Percentiles rank a stretch among this genome's conserved stretches.
phyloP scores from a whole-genome alignment of 257 asterid species.

The Voacanga thouarsii region DNA sequence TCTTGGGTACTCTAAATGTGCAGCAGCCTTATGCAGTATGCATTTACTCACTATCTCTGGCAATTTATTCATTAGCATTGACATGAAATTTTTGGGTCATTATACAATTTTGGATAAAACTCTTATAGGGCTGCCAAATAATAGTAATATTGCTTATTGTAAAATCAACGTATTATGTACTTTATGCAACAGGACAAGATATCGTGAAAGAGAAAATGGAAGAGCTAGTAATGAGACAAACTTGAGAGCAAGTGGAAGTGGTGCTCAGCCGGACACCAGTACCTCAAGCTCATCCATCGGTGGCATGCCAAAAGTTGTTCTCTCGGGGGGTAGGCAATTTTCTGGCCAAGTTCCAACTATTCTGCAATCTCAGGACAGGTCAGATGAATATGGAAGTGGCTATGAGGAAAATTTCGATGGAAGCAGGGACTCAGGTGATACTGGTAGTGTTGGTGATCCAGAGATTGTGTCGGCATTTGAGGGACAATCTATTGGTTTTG shows the following conservation, averaged over 20 bases:
- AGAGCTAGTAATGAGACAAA: slow-evolving; percentile 54
- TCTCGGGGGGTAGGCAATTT: slow-evolving; percentile 59
- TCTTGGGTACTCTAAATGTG: neutral
- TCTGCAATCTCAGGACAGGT: slow-evolving; percentile 73
- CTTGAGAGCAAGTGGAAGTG: slow-evolving; percentile 52
- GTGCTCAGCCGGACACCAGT: slow-evolving; percentile 37
- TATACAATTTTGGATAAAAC: neutral
- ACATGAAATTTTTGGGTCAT: neutral
- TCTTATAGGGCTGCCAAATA: neutral
- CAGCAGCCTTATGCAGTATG: neutral
- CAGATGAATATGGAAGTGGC: slow-evolving; percentile 75
- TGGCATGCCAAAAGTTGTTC: slow-evolving; percentile 40
- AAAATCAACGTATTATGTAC: neutral
- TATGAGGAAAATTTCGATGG: slow-evolving; percentile 84
- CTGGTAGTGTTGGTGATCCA: slow-evolving; percentile 83
- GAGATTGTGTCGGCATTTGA: slow-evolving; percentile 64
- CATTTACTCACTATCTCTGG: neutral
- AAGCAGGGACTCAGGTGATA: slow-evolving; percentile 77
- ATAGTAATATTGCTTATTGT: neutral
- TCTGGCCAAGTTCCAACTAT: slow-evolving; percentile 73
- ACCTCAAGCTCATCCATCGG: slow-evolving; percentile 27
- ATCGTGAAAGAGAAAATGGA: slow-evolving; percentile 80
- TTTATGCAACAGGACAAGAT: slow-evolving; percentile 49
- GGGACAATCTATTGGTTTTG: slow-evolving; percentile 50
- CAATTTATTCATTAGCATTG: too few species aligned